These are phyloP conservation scores for Mycena haematopus DNA, from an alignment of 768 basidiomycete species.

Conservation along the genomic window DNA sequence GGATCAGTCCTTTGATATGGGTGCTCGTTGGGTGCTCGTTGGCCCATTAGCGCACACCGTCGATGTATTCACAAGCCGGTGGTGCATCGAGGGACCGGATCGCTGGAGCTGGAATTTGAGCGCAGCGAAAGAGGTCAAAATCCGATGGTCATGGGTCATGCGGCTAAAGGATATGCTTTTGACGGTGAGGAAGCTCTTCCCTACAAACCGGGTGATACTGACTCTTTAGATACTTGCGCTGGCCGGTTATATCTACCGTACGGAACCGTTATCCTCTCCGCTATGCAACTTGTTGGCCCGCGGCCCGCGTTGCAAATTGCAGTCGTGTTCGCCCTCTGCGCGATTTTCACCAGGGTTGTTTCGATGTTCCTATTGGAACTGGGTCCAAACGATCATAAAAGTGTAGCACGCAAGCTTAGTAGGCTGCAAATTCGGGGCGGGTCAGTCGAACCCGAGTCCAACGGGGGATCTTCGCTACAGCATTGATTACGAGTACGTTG, in stretches of 20 bases:
- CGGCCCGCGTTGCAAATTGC: not conserved
- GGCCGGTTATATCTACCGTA: constrained; percentile 13
- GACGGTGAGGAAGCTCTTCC: not conserved
- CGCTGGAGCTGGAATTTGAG: constrained; percentile 15
- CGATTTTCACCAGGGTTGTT: not conserved
- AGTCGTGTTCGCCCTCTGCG: not conserved
- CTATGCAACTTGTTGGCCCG: constrained; percentile 13
- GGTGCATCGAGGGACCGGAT: not conserved
- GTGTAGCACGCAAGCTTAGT: too few relatives aligned
- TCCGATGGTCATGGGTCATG: constrained; percentile 10
- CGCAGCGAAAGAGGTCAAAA: not conserved
- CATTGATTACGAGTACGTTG: too few relatives aligned
- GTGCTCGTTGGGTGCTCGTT: constrained; percentile 6
- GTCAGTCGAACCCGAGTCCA: too few relatives aligned
- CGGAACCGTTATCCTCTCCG: constrained; percentile 14
- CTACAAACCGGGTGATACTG: not conserved
- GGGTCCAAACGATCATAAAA: not conserved
- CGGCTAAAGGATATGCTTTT: not conserved
- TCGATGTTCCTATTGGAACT: not conserved
- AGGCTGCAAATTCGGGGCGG: too few relatives aligned
- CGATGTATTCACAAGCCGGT: not conserved
- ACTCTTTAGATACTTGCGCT: constrained; percentile 3
- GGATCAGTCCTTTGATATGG: constrained; percentile 2
- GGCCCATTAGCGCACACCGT: not conserved
- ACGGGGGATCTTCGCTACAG: too few relatives aligned